Base-by-base conservation (phyloP, 2,329 filamentous ascomycete species). In the Fusarium sp. region DNA sequence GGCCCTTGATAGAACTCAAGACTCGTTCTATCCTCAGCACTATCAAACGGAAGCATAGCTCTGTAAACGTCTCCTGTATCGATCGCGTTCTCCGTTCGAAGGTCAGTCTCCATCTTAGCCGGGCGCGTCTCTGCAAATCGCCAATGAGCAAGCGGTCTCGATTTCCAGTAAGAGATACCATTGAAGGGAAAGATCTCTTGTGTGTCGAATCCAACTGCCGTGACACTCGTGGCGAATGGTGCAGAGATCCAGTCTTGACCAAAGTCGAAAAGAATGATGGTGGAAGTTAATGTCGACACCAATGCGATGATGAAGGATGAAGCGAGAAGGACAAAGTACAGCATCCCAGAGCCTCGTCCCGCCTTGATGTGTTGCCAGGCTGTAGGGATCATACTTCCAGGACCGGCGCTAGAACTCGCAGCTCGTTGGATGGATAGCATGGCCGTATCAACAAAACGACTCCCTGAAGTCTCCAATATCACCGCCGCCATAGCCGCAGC, bases 181-280 rank as follows among this genome's bases (percentile, higher is more conserved):
- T 54, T 58, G 16, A 59, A 56, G 2, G 50, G 46, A 16, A 48
- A 43, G 4, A 34, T 41, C 4, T 45, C n/a, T 7, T 50, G 12
- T 1, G 47, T 63, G 1, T 63, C 55, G 27, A 63, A 63, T 4
- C 59, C 59, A 11, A 59, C 34, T 14, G 59, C 47, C 11, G n/a
- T 63, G 41, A 21, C n/a, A 2, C 32, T 30, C 16, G 21, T 37
- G 7, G 18, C 7, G 3, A 32, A 7, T 2, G 53, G 59, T 7
- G 53, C 46, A n/a, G 53, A 57, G 16, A 61, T 57, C 5, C 41
- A 47, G 16, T 34, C 30, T 10, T 46, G 48, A 3, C 30, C 53
- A 47, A 69, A 67, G 27, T 69, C 63, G n/a, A 49, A 64, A 12
- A 69, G 66, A 3, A 69, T 59, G 6, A 69, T 69, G 1, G 66